Conservation (phyloP, 306 rosid species). For the Fragaria iinumae region DNA sequence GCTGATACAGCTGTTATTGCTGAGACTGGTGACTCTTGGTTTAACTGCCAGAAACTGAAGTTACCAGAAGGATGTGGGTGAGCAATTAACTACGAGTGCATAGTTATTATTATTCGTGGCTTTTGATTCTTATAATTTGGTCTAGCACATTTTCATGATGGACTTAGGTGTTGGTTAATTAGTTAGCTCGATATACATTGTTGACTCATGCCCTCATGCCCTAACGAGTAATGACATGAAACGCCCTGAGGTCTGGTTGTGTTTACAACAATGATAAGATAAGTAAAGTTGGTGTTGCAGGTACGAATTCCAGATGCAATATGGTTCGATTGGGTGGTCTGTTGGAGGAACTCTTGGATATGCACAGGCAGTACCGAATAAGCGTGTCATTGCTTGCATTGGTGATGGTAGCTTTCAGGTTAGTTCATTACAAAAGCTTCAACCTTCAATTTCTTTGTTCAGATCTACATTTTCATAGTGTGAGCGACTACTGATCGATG, state of each 20-base stretch:
- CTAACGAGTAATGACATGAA: no score
- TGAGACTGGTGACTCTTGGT: conserved; percentile 57
- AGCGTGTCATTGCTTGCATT: conserved; percentile 53
- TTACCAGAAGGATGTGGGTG: conserved; percentile 48
- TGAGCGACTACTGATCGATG: not conserved
- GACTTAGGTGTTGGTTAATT: not conserved
- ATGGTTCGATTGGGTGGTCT: conserved; percentile 57
- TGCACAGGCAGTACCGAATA: conserved; percentile 41
- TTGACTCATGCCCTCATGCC: not conserved
- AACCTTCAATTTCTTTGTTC: not conserved
- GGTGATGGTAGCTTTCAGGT: conserved; percentile 60
- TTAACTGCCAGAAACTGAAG: conserved; percentile 45
- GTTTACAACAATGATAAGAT: conserved; percentile 6
- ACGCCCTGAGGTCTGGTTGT: no score
- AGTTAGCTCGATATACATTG: not conserved
- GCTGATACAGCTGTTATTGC: conserved; percentile 38
- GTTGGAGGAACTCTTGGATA: conserved; percentile 55
- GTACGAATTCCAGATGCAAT: conserved; percentile 55
- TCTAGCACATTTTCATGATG: not conserved
- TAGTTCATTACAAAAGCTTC: not conserved
- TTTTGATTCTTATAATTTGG: not conserved
- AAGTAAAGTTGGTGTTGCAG: conserved; percentile 39
- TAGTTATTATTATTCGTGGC: not conserved
- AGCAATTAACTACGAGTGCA: conserved; percentile 9
- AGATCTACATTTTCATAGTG: not conserved